Conservation (phyloP, 2,329 filamentous ascomycete genomes). For the Arthroderma sp. region DNA sequence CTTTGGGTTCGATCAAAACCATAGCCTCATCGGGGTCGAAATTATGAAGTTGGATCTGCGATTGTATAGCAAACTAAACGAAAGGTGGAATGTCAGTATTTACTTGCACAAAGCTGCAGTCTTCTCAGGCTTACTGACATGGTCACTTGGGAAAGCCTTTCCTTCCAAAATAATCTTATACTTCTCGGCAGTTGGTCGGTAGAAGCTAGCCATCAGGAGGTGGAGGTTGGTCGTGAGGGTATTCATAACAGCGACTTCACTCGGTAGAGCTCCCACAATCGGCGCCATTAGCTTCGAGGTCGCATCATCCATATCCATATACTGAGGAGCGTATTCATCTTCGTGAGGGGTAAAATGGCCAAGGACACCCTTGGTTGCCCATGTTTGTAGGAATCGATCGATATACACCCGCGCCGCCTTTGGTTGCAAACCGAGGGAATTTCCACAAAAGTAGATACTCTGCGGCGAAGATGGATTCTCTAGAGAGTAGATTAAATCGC, state of each 20-base stretch:
- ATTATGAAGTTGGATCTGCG: conserved; percentile 61
- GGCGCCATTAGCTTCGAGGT: conserved; percentile 56
- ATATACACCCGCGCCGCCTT: conserved; percentile 52
- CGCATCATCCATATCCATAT: conserved; percentile 67
- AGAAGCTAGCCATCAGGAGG: conserved; percentile 73
- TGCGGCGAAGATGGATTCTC: conserved; percentile 18
- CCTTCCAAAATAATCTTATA: conserved; percentile 82
- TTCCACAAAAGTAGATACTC: conserved; percentile 74
- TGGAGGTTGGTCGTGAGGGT: conserved; percentile 73
- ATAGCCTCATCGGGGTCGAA: conserved; percentile 55
- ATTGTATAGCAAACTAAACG: conserved; percentile 63
- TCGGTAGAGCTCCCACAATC: conserved; percentile 58
- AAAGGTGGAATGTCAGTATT: conserved; percentile 6
- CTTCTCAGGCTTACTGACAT: conserved; percentile 36
- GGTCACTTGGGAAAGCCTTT: conserved; percentile 80
- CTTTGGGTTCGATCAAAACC: conserved; percentile 57
- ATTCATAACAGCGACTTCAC: conserved; percentile 79
- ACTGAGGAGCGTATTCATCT: conserved; percentile 55
- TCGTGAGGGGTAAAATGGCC: conserved; percentile 64
- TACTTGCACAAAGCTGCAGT: background rate
- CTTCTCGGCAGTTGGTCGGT: conserved; percentile 49
- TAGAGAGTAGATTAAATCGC: background rate
- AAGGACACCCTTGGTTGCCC: conserved; percentile 71
- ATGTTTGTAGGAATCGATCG: conserved; percentile 62
- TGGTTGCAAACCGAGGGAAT: conserved; percentile 77